Base-by-base conservation (phyloP, 495 filamentous ascomycete species). In the Penicillium macrosclerotiorum region DNA sequence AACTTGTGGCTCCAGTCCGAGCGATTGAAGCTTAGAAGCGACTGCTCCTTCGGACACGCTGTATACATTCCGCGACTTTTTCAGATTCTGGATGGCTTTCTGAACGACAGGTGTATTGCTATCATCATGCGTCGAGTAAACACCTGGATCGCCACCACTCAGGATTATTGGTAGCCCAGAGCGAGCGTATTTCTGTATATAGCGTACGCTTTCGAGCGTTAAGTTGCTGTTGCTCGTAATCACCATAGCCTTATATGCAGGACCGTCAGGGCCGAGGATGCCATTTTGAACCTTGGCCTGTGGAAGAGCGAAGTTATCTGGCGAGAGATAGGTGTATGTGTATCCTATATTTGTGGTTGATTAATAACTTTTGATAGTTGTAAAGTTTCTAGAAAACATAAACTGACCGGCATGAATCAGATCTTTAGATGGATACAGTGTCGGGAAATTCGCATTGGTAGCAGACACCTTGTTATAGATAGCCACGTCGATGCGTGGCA, bases 251-350 rank as follows among this genome's bases (percentile, higher is more conserved):
- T 71, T 70, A 54, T 67, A 77, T 6, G 53, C 62, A 3, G 65
- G 73, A 1, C 63, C 60, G 31, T 72, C 51, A 0, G 69, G 64
- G 0, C 63, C 72, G 14, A 80, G 54, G 1, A 49, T 43, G 5
- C 57, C 59, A 42, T 70, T 51, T 8, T 42, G 47, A 0, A 77
- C 69, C 8, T 33, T 30, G 3, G 70, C 66, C 17, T 58, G 39
- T 0, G 59, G 49, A 3, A 73, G 57, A 8, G 56, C 56, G 27
- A 77, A 64, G 49, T 80, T 78, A 25, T 71, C 70, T 0, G 74
- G 67, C 1, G 66, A 66, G 1, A 78, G 59, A 48, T 80, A 78
- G n/a, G 72, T 64, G 45, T 76, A 72, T 0, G 72, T 69, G 47
- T 63, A 78, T 1, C 74, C 75, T 69, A 11, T 3, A 40, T 16